phyloP scores from a whole-genome alignment of 345 rosid genomes.

The Luvunga scandens region DNA sequence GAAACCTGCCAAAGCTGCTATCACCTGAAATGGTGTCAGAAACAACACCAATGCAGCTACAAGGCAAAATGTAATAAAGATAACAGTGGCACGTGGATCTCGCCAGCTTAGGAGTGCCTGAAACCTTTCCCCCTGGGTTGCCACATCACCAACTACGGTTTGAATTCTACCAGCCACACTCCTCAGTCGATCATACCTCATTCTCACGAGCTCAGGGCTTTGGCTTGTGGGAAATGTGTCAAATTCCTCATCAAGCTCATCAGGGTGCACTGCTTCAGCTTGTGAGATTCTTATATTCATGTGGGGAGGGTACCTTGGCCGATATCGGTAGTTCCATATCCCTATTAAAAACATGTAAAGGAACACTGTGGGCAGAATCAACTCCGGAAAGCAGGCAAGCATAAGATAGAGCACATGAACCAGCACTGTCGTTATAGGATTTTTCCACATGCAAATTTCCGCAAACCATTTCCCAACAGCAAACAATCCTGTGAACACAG shows the following conservation, averaged over 20 bases:
- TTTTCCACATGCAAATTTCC: constrained; percentile 83
- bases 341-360: constrained; percentile 94
- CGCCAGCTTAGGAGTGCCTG: constrained; percentile 95
- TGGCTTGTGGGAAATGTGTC: constrained; percentile 81
- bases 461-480: constrained; percentile 84
- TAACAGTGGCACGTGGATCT: constrained; percentile 86
- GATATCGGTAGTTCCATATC: constrained; percentile 81
- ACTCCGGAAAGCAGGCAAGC: constrained; percentile 86
- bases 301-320: constrained; percentile 97
- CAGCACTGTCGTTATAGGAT: constrained; percentile 80
- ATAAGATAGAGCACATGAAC: constrained; percentile 83
- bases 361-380: constrained; percentile 82
- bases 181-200: constrained; percentile 92
- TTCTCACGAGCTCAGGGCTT: constrained; percentile 69
- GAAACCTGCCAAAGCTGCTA: constrained; percentile 78
- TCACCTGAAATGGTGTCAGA: constrained; percentile 86
- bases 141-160: constrained; percentile 92
- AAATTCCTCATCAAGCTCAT: constrained; percentile 93
- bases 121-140: constrained; percentile 90
- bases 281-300: constrained; percentile 94
- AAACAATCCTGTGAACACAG: constrained; percentile 68
- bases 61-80: constrained; percentile 72
- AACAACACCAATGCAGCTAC: constrained; percentile 79
- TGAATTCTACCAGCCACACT: constrained; percentile 95
- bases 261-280: constrained; percentile 80